A percentile compares a stretch with the other conserved stretches of the same genome.
phyloP scores from a whole-genome alignment of 2,329 filamentous ascomycete species.

The Botrytis pseudocinerea region DNA sequence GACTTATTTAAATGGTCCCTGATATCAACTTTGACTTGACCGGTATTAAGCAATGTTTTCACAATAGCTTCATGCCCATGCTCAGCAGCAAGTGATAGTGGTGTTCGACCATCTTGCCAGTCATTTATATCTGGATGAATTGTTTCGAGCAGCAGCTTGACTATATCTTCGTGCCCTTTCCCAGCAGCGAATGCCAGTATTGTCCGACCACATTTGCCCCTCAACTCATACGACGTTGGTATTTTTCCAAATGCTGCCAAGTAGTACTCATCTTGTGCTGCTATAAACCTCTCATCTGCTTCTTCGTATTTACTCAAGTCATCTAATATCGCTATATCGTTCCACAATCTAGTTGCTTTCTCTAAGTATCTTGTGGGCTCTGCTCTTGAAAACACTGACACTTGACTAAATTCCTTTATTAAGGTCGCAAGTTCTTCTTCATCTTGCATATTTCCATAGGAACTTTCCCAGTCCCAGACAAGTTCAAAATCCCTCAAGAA shows the following conservation, averaged over 20 bases:
- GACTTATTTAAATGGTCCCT: too few relatives aligned
- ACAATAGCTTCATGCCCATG: neutral
- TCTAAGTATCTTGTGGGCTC: fast-evolving
- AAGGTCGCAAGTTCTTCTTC: fast-evolving
- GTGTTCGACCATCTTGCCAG: fast-evolving
- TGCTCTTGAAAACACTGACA: fast-evolving
- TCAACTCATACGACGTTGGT: fast-evolving
- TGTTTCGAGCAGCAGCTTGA: neutral
- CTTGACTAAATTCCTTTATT: neutral
- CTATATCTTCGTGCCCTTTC: too few relatives aligned
- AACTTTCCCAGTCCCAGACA: neutral
- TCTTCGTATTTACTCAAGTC: fast-evolving
- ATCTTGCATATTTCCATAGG: fast-evolving
- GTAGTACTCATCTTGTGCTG: too few relatives aligned
- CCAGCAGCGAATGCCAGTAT: neutral
- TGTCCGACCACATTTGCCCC: fast-evolving
- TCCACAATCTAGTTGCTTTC: neutral
- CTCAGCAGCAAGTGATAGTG: neutral
- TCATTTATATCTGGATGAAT: neutral
- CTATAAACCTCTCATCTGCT: neutral
- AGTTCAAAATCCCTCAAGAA: neutral
- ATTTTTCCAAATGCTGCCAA: too few relatives aligned
- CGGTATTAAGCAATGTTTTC: neutral
- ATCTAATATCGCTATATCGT: neutral
- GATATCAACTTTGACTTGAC: too few relatives aligned